Evolutionary conservation across 177 flowering plant genomes (phyloP), one percentile per base, ranked within the genome.

Genomic region (Tripterygium wilfordii): DNA sequence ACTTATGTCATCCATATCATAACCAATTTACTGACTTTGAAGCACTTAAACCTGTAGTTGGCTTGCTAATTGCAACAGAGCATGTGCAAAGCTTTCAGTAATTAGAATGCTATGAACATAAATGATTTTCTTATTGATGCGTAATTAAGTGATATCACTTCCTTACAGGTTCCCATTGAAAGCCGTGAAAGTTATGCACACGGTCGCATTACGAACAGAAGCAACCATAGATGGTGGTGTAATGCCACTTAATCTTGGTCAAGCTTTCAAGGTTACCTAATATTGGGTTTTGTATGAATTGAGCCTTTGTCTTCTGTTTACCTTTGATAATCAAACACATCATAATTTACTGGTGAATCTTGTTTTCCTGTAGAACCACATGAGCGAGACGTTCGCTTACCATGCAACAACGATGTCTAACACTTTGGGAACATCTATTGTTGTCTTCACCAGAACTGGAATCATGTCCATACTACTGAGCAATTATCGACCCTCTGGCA

Each of bases 371-470:
- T 63, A 92, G 99, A 92, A 85, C 63, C 94, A 92, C 50, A 89
- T 69, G 83, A 86, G 98, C 32, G 98, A 86, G 71, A 86, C 89
- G 96, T 94, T 94, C 73, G 97, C 99, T 15, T 94, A 70, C 64
- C 97, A 94, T 76, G 96, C 99, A 53, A 90, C 97, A 45, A 83
- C 76, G 86, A 92, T 92, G 96, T 80, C 99, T 5, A 87, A 92
- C 71, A 94, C 96, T 28, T 92, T 94, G 39, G 87, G 92, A 44
- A 89, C 91, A 27, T 82, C 99, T 7, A 77, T 77, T 64, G 89
- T 89, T 38, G 97, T 89, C 63, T 92, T 92, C 82, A 92, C 99
- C 31, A 78, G 92, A 73, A 77, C 95, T 57, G 97, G 97, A 28
- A 85, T 76, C 67, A 94, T 94, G 97, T 85, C 90, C 28, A 77